Evolutionary conservation across 768 basidiomycete genomes (phyloP).

Genomic region (Amanita subjunquillea): DNA sequence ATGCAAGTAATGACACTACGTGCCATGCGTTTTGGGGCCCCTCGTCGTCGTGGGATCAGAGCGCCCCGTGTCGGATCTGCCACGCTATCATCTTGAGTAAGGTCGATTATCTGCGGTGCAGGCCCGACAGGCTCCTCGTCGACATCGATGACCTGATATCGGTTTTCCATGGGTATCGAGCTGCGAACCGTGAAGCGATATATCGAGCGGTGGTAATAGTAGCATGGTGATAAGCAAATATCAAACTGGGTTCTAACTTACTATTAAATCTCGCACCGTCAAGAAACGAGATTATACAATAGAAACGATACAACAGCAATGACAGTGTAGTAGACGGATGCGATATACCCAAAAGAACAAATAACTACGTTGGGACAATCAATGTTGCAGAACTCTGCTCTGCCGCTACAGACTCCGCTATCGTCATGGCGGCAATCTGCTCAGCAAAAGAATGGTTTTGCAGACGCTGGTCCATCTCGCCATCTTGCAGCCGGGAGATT

Average conservation of each 20-base stretch:
- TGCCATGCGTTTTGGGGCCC: neutral
- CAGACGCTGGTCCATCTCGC: constrained; percentile 4
- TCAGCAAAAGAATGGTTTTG: constrained; percentile 10
- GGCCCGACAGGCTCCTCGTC: neutral
- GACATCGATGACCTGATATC: constrained; percentile 1
- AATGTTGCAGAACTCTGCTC: neutral
- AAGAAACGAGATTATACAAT: constrained; percentile 3
- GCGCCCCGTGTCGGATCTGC: too few species aligned
- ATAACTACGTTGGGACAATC: neutral
- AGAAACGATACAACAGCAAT: constrained; percentile 4
- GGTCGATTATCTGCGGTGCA: neutral
- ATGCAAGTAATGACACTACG: too few species aligned
- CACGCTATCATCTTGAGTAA: neutral
- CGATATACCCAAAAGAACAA: constrained; percentile 1
- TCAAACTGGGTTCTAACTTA: too few species aligned
- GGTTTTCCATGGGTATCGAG: neutral
- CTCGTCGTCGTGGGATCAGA: too few species aligned
- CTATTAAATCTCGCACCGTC: neutral
- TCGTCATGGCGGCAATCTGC: constrained; percentile 14
- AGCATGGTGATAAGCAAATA: neutral
- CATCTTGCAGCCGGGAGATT: constrained; percentile 8
- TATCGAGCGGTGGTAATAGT: neutral
- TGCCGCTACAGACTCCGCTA: constrained; percentile 7
- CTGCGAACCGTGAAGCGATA: neutral
- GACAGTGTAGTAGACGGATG: constrained; percentile 5